Base-by-base conservation (phyloP, 306 rosid species). In the Vicia sativa region DNA sequence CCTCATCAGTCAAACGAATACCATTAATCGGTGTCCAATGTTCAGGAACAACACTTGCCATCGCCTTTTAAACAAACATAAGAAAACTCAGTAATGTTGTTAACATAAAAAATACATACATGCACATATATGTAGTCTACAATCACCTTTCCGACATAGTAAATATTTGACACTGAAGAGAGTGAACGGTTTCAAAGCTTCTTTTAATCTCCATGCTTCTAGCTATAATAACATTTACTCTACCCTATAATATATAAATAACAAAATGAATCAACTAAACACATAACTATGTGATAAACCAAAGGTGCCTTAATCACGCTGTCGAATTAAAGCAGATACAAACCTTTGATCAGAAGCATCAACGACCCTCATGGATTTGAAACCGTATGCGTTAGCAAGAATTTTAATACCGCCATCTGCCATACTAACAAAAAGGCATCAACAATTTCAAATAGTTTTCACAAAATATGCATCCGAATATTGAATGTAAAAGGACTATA, bases 351-450 rank as follows among this genome's bases (percentile, higher is more conserved):
- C 44, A 39, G n/a, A 1, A 28, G 86, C 63, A 71, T 86, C 85
- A 15, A 83, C 57, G 19, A 68, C 49, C 65, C 79, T 83, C 15
- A 91, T 60, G 65, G 70, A 75, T 55, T 80, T 84, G 35, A 75
- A 61, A 52, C 97, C 91, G n/a, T 59, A 79, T 9, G 83, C 72
- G 73, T 85, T 83, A 68, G 87, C 89, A 67, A 91, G 93, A 54
- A 91, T 26, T 77, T 86, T 88, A 23, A 91, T 72, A 44, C 93
- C 89, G 31, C 76, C 68, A 21, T 85, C 87, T 7, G 67, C 62
- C 5, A 91, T 81, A n/a, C 86, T 81, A 74, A 86, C 96, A 62
- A 12, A 91, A 65, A 43, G 66, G 55, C 31, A 43, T n/a, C 73
- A 74, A 49, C 31, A 54, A 49, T 29, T 52, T 79, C 55, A 79